Conservation (phyloP, 441 rosid genomes). For the Pelargonium fulgidum region DNA sequence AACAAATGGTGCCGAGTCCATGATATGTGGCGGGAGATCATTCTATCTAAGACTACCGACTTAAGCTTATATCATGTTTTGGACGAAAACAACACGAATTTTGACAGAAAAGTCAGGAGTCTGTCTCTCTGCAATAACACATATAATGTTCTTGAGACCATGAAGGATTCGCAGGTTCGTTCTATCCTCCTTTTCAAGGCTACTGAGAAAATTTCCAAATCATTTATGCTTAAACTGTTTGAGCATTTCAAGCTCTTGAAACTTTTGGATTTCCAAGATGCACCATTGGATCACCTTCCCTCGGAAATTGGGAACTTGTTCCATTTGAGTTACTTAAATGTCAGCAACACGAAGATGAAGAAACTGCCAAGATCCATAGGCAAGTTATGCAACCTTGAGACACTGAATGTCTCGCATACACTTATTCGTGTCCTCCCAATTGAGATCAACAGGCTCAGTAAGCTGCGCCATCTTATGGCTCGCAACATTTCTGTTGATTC, state of each 20-base stretch:
- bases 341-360: conserved; percentile 15
- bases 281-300: conserved; percentile 5
- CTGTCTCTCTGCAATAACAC: conserved; percentile 2
- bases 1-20: conserved; percentile 15
- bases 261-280: conserved; percentile 15
- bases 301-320: conserved; percentile 18
- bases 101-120: conserved; percentile 5
- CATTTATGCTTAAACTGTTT: neutral
- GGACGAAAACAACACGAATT: neutral
- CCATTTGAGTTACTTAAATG: conserved; percentile 15
- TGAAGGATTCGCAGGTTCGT: neutral
- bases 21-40: conserved; percentile 15
- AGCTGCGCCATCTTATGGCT: conserved; percentile 8
- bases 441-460: conserved; percentile 7
- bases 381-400: conserved; percentile 14
- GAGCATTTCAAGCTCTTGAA: conserved; percentile 14
- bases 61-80: conserved; percentile 4
- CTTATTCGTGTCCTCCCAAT: conserved; percentile 5
- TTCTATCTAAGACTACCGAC: neutral
- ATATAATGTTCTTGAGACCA: neutral
- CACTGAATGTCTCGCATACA: conserved; percentile 13
- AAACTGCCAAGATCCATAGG: conserved; percentile 17
- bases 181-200: conserved; percentile 2
- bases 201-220: neutral
- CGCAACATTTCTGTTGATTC: neutral